Conservation (phyloP, 2,329 filamentous ascomycete species). For the Aspergillus uvarum region DNA sequence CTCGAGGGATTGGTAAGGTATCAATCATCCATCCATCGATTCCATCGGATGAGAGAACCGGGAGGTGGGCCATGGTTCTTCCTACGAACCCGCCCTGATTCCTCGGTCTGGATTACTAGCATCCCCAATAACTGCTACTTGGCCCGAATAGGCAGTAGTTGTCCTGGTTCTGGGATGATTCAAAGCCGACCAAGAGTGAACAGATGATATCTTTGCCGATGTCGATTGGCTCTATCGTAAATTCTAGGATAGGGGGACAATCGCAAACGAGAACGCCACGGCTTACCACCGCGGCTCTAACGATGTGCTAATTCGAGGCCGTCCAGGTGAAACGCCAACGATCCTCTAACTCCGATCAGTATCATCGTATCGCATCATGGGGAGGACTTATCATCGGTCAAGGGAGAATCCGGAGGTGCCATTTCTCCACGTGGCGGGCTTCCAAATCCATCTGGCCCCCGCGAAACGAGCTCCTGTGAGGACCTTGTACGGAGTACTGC, state of each 20-base stretch:
- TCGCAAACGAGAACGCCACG: neutral
- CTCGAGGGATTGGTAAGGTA: neutral
- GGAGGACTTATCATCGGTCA: neutral
- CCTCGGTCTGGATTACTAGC: neutral
- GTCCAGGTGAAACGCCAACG: neutral
- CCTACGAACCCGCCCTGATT: neutral
- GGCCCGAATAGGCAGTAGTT: slow-evolving; percentile 1
- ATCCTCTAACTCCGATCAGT: neutral
- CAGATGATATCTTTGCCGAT: too few relatives aligned
- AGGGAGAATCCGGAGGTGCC: neutral
- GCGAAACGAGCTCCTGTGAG: neutral
- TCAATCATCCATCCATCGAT: neutral
- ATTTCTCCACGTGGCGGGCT: slow-evolving; percentile 4
- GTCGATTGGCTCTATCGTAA: too few relatives aligned
- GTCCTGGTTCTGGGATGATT: neutral
- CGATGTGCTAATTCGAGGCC: neutral
- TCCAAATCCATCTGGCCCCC: neutral
- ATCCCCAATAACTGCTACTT: neutral
- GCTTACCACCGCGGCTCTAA: neutral
- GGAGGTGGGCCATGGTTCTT: neutral
- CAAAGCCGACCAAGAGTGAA: neutral
- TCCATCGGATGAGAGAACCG: neutral
- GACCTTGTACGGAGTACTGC: neutral
- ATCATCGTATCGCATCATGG: neutral
- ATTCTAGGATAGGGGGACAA: neutral